Base-by-base conservation (phyloP, 2,329 filamentous ascomycete species). In the Proliferodiscus dingleyae region DNA sequence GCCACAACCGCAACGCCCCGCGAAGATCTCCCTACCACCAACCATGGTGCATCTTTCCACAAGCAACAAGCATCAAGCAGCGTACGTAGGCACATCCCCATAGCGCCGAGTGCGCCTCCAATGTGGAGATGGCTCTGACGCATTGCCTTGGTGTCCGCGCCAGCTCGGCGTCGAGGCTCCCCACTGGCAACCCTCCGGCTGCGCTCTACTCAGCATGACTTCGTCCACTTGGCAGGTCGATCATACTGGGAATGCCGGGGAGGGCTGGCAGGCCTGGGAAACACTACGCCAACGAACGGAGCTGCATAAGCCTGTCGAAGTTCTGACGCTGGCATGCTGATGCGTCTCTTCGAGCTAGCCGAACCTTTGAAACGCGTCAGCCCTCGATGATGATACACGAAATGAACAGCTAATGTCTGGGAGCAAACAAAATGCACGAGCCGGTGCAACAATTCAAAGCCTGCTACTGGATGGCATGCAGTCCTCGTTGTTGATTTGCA, bases 311-410 rank as follows among this genome's bases (percentile, higher is more conserved):
- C 22, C 19, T 11, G n/a, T n/a, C n/a, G n/a, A n/a, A n/a, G n/a
- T n/a, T n/a, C n/a, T n/a, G n/a, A n/a, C n/a, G n/a, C n/a, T n/a
- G n/a, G n/a, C n/a, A n/a, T n/a, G 16, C 30, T 43, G 39, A 41
- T 39, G 38, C 45, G 37, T 43, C 32, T 28, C 19, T 36, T 44
- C 36, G 38, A n/a, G 4, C 24, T 4, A 46, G 24, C 34, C 49
- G 49, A 49, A 15, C 9, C 26, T 45, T 36, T 33, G 50, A 50
- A 52, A 52, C 50, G 42, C 45, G 34, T 24, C 34, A 22, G 10
- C 34, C 19, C 9, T 18, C 29, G 34, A 37, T 13, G 34, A 23
- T 37, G 34, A 37, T 21, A 37, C 34, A 37, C 34, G 9, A 22
- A 37, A n/a, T 22, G 34, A 34, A 34, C 6, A 21, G 16, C n/a